Base-by-base conservation (phyloP, 2,329 filamentous ascomycete species). In the Trichophyton simii region DNA sequence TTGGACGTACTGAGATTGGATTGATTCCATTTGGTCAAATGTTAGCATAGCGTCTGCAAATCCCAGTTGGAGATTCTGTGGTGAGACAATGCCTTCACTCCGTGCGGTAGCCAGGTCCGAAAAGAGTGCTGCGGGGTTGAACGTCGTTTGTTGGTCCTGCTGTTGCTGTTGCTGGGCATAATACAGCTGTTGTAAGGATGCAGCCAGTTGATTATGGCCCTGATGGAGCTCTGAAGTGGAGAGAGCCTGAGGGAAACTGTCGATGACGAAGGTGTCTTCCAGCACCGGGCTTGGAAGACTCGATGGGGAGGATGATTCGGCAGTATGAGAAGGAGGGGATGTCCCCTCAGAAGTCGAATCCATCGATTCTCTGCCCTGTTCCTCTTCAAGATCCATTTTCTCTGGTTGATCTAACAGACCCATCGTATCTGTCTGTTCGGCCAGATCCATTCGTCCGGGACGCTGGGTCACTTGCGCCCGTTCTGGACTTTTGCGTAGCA, bases 311-410 rank as follows among this genome's bases (percentile, higher is more conserved):
- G 76, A 75, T 3, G 75, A 78, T 59, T 80, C 78, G 52, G 78
- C 78, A 65, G 79, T 79, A 31, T 38, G 34, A 38, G 34, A 44
- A 44, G 15, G n/a, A 44, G 84, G 81, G 4, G 82, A 84, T 58
- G 82, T 79, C 46, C 79, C 82, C 66, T 83, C 82, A 61, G 81
- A 75, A 59, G 82, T 79, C 44, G 79, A 81, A 66, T 83, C 82
- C 60, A 81, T 75, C 0, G 82, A 84, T 54, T 77, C 77, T 67
- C 80, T 18, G 15, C 60, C 78, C 70, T 79, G 80, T 61, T 74
- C 78, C 20, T 77, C 76, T 34, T 78, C 50, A 38, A 38, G 34
- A 3, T 38, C 34, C 34, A 38, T 38, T 38, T 38, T 38, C 34
- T 38, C 34, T 13, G 34, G 11, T 38, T 38, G 34, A 38, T 38